Evolutionary conservation across 2,329 filamentous ascomycete species (phyloP).

Genomic region (Diplocarpon rosae): DNA sequence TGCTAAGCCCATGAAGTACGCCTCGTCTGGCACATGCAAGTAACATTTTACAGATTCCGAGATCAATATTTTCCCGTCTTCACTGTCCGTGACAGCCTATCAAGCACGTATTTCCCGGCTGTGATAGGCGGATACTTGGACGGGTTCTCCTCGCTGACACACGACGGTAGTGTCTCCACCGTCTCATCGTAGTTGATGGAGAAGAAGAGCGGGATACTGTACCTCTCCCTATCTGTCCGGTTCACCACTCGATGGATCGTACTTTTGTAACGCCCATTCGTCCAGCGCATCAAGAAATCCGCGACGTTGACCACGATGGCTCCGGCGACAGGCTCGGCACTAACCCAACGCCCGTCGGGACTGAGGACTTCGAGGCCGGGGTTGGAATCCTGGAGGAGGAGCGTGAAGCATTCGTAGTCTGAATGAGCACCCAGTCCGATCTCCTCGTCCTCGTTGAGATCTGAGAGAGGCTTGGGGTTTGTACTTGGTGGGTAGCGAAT

Average conservation of each 20-base stretch:
- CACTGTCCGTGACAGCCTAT: conserved; percentile 23
- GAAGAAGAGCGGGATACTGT: conserved; percentile 46
- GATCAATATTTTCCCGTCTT: conserved; percentile 21
- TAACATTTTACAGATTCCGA: no score
- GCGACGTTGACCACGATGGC: conserved; percentile 42
- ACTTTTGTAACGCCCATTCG: conserved; percentile 40
- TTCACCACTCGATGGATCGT: conserved; percentile 46
- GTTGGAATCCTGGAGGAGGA: conserved; percentile 40
- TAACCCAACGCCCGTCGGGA: conserved; percentile 33
- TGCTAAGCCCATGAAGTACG: no score
- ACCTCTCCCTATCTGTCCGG: conserved; percentile 37
- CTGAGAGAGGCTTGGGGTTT: conserved; percentile 19
- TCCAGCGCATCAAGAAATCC: conserved; percentile 40
- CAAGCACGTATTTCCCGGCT: conserved; percentile 24
- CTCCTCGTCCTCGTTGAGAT: conserved; percentile 22
- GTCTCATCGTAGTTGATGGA: conserved; percentile 26
- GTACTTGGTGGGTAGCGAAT: conserved; percentile 39
- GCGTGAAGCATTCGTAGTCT: conserved; percentile 45
- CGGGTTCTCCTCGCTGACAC: conserved; percentile 21
- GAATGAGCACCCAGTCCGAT: conserved; percentile 37
- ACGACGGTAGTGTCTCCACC: conserved; percentile 23
- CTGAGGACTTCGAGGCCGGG: conserved; percentile 43
- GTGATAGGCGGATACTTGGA: conserved; percentile 24
- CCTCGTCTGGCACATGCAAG: no score
- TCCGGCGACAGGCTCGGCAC: conserved; percentile 33